Conservation (phyloP, 1,284 basidiomycete genomes). For the Puccinia brachypodii region DNA sequence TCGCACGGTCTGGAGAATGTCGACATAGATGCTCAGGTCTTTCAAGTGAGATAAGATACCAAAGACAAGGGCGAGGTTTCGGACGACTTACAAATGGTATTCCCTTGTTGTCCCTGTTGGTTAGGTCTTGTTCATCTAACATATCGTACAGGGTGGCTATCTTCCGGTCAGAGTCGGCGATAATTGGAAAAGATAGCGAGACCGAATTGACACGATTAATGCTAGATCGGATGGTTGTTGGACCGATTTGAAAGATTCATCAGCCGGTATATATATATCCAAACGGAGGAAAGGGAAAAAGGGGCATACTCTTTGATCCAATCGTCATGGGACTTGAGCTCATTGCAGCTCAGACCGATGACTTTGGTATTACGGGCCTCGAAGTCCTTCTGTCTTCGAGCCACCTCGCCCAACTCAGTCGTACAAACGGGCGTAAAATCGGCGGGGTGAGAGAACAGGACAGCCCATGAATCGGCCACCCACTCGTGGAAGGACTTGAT, state of each 20-base stretch:
- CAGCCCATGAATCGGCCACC: slow-evolving; percentile 82
- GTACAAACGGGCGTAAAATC: slow-evolving; percentile 62
- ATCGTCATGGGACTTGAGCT: slow-evolving; percentile 75
- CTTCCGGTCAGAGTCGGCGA: slow-evolving; percentile 85
- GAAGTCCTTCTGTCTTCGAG: slow-evolving; percentile 82
- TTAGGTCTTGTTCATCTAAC: slow-evolving; percentile 91
- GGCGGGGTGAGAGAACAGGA: slow-evolving; percentile 85
- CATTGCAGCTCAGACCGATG: slow-evolving; percentile 91
- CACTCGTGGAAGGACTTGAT: slow-evolving; percentile 68
- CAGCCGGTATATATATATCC: slow-evolving; percentile 71
- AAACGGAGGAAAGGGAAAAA: slow-evolving; percentile 54
- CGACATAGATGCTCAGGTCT: slow-evolving; percentile 54
- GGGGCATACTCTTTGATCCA: slow-evolving; percentile 76
- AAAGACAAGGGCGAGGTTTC: neutral
- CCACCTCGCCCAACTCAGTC: slow-evolving; percentile 94
- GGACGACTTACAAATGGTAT: slow-evolving; percentile 68
- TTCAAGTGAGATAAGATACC: slow-evolving; percentile 14
- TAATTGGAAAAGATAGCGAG: slow-evolving; percentile 56
- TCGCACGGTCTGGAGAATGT: slow-evolving; percentile 69
- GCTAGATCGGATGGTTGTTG: neutral
- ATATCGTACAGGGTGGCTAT: slow-evolving; percentile 84
- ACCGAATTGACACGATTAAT: slow-evolving; percentile 24
- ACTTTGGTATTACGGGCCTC: slow-evolving; percentile 83
- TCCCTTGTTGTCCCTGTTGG: slow-evolving; percentile 90
- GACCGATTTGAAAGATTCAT: slow-evolving; percentile 60